Percentiles rank a stretch among this genome's conserved stretches.
phyloP scores from a whole-genome alignment of 164 flowering plant genomes.

The Liquidambar formosana region DNA sequence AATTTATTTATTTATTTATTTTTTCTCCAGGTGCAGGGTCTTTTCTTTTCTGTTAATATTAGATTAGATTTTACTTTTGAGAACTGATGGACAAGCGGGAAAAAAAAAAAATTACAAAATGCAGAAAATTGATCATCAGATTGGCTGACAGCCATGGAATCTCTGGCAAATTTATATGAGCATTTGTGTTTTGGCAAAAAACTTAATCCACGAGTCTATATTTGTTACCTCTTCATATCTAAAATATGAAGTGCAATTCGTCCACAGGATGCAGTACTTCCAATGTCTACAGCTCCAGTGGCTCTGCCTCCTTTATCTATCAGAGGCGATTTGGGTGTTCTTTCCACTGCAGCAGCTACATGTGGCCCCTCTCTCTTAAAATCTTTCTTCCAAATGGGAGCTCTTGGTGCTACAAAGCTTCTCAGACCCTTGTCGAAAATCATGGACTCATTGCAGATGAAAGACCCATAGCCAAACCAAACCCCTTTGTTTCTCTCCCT shows the following conservation, averaged over 20 bases:
- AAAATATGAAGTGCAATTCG: slow-evolving; percentile 7
- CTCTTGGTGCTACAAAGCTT: slow-evolving; percentile 90
- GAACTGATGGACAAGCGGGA: no score
- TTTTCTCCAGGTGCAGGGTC: no score
- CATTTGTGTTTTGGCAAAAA: neutral
- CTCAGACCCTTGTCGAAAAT: slow-evolving; percentile 90
- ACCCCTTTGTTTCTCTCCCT: no score
- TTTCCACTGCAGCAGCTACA: slow-evolving; percentile 86
- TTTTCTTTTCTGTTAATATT: no score
- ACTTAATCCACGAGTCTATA: neutral
- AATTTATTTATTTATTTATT: no score
- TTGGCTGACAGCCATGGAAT: neutral
- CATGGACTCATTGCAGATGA: slow-evolving; percentile 73
- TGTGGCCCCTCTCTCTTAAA: slow-evolving; percentile 86
- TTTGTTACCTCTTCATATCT: neutral
- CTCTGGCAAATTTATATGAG: no score
- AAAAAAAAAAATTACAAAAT: neutral
- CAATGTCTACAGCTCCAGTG: slow-evolving; percentile 90
- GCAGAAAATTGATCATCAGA: neutral
- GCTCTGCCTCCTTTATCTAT: slow-evolving; percentile 94
- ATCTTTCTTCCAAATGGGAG: slow-evolving; percentile 89
- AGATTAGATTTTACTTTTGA: no score
- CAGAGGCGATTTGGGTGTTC: slow-evolving; percentile 85
- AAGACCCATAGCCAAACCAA: no score
- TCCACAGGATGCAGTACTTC: slow-evolving; percentile 82